Evolutionary conservation across 495 filamentous ascomycete genomes (phyloP), one percentile per base, ranked within the genome.

Genomic region (Daldinia decipiens): DNA sequence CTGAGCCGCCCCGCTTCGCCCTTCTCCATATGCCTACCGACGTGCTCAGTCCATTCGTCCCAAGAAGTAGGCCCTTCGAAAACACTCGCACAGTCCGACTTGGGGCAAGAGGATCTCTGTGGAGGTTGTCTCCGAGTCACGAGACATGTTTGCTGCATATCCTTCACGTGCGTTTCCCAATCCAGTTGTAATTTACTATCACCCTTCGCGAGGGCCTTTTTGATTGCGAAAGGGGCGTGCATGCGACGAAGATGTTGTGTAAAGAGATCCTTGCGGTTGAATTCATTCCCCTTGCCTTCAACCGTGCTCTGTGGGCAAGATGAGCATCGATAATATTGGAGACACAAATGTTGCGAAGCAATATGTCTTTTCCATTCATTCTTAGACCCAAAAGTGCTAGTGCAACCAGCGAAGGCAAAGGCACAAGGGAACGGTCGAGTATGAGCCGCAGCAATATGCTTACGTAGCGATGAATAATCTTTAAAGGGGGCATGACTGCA

Each of bases 311-410:
- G 83, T 5, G 87, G 87, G 36, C 92, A 87, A 26, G 94, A 88
- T 19, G 85, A 87, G 77, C 95, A 99, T 39, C 92, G 88, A 78
- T 92, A 99, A 78, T 90, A 94, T 40, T 89, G 89, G 17, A 94
- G 82, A 63, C 91, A 92, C 62, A 99, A 82, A 77, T 99, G 95
- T 72, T 97, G 92, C 2, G 93, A 94, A 29, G 87, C 86, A 67
- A 98, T 90, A 78, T 99, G 95, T 0, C 95, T 89, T 77, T 98
- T 85, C 95, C 95, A 99, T 77, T 99, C 95, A 73, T 98, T 98
- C 76, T 98, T 98, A 38, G 92, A 94, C 9, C 89, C 89, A 74
- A 99, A 98, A 0, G 88, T 93, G 71, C 91, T 93, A 6, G 77
- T 77, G 77, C 95, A 99, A n/a, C 90, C 92, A 65, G 95, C 96